Conservation (phyloP, 305 asterid species). For the Solanum chacoense region DNA sequence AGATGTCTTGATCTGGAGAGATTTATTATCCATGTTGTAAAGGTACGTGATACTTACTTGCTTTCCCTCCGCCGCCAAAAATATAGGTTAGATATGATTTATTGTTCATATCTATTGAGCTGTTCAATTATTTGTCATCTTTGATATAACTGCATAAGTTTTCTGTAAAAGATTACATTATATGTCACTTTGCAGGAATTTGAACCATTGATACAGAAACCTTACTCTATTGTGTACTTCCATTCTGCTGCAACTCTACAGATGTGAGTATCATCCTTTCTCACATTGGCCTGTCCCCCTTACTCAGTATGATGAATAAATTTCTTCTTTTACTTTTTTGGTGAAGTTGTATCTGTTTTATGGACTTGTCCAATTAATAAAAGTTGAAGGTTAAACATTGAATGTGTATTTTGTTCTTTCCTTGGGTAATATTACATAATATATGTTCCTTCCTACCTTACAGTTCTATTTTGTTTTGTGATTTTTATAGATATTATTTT, state of each 20-base stretch:
- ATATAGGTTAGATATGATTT: neutral
- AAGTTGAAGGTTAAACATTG: neutral
- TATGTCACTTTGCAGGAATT: conserved; percentile 58
- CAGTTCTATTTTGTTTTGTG: neutral
- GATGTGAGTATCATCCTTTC: conserved; percentile 37
- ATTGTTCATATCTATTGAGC: neutral
- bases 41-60: conserved; percentile 37
- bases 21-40: conserved; percentile 68
- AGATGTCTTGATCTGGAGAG: conserved; percentile 93
- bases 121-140: neutral
- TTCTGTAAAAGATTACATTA: neutral
- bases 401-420: neutral
- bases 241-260: conserved; percentile 94
- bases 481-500: neutral
- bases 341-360: neutral
- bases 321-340: neutral
- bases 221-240: conserved; percentile 77
- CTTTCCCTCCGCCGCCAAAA: neutral
- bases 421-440: neutral
- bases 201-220: conserved; percentile 95
- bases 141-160: neutral
- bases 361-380: neutral
- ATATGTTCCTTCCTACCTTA: neutral
- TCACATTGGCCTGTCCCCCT: neutral
- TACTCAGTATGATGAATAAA: neutral